Base-by-base conservation (phyloP, 1,139 yeast genomes). In the Arxiozyma telluris region DNA sequence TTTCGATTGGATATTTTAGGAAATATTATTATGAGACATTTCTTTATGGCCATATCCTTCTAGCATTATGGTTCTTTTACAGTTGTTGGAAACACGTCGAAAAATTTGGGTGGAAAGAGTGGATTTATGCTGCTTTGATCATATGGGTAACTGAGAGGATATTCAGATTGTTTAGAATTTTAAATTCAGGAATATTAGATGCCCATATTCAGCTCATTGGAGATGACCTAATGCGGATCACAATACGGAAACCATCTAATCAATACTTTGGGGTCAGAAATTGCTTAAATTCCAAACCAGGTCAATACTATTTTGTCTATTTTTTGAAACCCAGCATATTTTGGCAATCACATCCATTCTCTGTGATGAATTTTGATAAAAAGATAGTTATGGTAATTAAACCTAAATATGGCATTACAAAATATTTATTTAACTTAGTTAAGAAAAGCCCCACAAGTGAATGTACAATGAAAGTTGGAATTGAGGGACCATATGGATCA, bases 321-420 rank as follows among this genome's bases (percentile, higher is more conserved):
- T 60, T 67, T 41, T 47, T 61, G 53, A 56, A 57, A 47, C 63
- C 65, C 5, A 23, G 52, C 2, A 77, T 79, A 53, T 84, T 84
- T 58, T 86, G 82, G 82, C 89, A 84, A 64, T 79, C 85, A 0
- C 91, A 84, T 65, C 91, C 91, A 0, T 84, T 84, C 62, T 81
- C 89, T 0, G 75, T 81, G 17, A 73, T 81, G 27, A 63, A 61
- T 39, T 60, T 67, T 56, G 63, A 67, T 42, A 65, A 71, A 54
- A 64, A 73, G 62, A 61, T 77, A 4, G 65, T 70, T 1, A 75
- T 80, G 23, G 74, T 81, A 20, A 66, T 77, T 49, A 77, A 76
- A 60, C 76, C 76, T 12, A 79, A 78, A 58, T 68, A 69, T 6
- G 83, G 83, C 8, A 64, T 76, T 23, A 76, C 81, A 0, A 65